Base-by-base conservation (phyloP, 345 rosid species). In the Populus deltoides region DNA sequence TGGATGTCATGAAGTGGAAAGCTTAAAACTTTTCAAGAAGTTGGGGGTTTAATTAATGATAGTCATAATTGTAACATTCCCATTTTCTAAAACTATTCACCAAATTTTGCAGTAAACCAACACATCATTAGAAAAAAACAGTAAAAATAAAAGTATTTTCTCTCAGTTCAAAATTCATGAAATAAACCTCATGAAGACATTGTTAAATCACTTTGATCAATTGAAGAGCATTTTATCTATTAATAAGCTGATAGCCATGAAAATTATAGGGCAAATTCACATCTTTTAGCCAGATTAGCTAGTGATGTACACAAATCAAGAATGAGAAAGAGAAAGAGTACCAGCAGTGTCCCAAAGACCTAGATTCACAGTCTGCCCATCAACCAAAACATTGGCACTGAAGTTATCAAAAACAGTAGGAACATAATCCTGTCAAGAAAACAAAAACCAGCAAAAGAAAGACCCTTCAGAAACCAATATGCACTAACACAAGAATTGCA, bases 321-420 rank as follows among this genome's bases (percentile, higher is more conserved):
- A 73, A 67, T 17, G 33, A 72, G 80, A 59, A 66, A 71, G 45
- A 78, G 76, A 53, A 63, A 70, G 31, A 45, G 24, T 74, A 76
- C 75, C 86, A 68, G 79, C 81, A 73, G 78, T 77, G 55, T 75
- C 83, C 83, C 75, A 75, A 15, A 80, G 79, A 53, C 83, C 83
- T 71, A 80, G 74, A 71, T 80, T 80, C 18, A 75, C 75, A 70
- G 79, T 80, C 55, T 75, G 70, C 15, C 83, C 83, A 49, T 80
- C 76, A 41, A 80, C 83, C 47, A 80, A 36, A 68, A 80, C 83
- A 75, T 80, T 80, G 57, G 83, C 79, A 70, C 83, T 80, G 76
- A 80, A 80, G 75, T 80, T 80, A 65, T 80, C 83, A 75, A 80
- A 80, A 65, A 90, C 94, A 66, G 94, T 90, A 2, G 94, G 94